Base-by-base conservation (phyloP, 1,139 yeast genomes). In the Scheffersomyces illinoinensis region DNA sequence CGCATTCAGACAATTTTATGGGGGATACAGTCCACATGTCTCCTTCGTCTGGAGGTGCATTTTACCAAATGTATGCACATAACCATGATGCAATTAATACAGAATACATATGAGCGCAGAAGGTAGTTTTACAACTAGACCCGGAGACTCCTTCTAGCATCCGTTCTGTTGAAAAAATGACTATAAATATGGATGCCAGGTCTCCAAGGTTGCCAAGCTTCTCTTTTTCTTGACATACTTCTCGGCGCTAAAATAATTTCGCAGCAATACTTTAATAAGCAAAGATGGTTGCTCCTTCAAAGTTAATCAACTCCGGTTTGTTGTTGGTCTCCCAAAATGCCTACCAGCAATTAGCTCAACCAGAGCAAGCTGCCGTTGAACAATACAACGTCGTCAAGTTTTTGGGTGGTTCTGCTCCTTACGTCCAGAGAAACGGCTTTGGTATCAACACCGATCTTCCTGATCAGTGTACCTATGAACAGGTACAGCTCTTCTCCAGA, bases 401-500 rank as follows among this genome's bases (percentile, higher is more conserved):
- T 59, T 66, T 77, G 58, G 76, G 72, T 24, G 81, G 78, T 6
- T 68, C 77, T 20, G 81, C 77, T 0, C 81, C 81, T 5, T 77
- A 76, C 58, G 66, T 75, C 14, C 79, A 77, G 57, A 68, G 69
- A 47, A 64, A 68, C 2, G 81, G 81, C 0, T 70, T 62, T 59
- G 81, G 81, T 0, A 76, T 77, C 24, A 68, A 73, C 26, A 70
- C 78, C 17, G 74, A 71, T 21, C 64, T 73, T 14, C 81, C 81
- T 0, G 66, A 63, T 6, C 69, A 71, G 54, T 76, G 79, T 62
- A 65, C 66, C 4, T 59, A 76, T 54, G 78, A 76, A 58, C 80
- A 76, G 57, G 79, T 76, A 8, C 81, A 77, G 57, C 66, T 73
- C 53, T 58, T 68, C 50, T 69, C 74, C 64, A 71, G 81, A 66